Percentiles rank a stretch among this genome's conserved stretches.
phyloP scores from a whole-genome alignment of 2,329 filamentous ascomycete genomes.

The Aureobasidium sp. region DNA sequence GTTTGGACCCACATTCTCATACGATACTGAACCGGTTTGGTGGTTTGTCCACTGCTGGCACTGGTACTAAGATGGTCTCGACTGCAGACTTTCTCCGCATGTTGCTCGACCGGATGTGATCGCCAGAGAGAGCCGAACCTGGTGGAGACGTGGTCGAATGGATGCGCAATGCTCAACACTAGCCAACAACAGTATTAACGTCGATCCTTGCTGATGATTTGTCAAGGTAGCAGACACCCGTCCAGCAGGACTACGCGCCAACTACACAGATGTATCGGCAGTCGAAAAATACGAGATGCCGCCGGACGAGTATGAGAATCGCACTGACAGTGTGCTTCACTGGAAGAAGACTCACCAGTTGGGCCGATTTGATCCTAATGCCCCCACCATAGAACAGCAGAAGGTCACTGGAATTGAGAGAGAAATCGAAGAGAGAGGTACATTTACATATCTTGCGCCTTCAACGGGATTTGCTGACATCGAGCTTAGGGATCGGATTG shows the following conservation, averaged over 20 bases:
- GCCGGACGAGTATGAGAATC: constrained; percentile 74
- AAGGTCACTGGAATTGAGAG: constrained; percentile 60
- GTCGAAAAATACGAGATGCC: constrained; percentile 90
- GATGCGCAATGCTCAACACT: not conserved
- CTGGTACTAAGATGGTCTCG: not conserved
- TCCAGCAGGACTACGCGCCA: constrained; percentile 63
- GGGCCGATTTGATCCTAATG: constrained; percentile 88
- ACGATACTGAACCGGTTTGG: not conserved
- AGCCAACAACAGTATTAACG: not conserved
- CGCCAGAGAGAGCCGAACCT: not conserved
- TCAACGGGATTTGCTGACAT: not conserved
- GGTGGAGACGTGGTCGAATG: not conserved
- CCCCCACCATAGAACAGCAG: constrained; percentile 63
- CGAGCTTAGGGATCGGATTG: constrained; percentile 33
- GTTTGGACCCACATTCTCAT: not conserved
- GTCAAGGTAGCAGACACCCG: constrained; percentile 69
- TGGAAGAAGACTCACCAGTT: constrained; percentile 95
- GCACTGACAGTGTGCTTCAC: constrained; percentile 78
- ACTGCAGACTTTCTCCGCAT: not conserved
- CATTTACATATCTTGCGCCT: not conserved
- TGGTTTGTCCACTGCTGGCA: not conserved
- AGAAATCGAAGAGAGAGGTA: constrained; percentile 61
- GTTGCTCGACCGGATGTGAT: not conserved
- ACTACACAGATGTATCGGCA: constrained; percentile 71
- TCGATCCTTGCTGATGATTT: constrained; percentile 3